Conservation (phyloP, 352 stramenopile genomes). For the Phytophthora boehmeriae region DNA sequence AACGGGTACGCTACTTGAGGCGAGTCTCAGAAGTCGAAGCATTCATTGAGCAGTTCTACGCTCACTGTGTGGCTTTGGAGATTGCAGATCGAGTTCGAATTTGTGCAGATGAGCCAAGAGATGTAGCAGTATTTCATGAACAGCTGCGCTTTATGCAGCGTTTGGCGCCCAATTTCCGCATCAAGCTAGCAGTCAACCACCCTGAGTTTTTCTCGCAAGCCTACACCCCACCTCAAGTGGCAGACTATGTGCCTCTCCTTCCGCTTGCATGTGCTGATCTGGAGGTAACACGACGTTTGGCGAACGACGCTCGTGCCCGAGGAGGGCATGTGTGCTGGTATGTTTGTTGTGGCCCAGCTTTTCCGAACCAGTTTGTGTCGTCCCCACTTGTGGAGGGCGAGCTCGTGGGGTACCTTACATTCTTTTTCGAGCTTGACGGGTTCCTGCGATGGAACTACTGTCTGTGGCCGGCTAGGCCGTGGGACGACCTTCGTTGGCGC, state of each 20-base stretch:
- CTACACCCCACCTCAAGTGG: constrained; percentile 65
- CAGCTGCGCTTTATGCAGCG: constrained; percentile 72
- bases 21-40: constrained; percentile 59
- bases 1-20: constrained; percentile 64
- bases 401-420: constrained; percentile 77
- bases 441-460: constrained; percentile 88
- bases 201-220: constrained; percentile 64
- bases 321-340: constrained; percentile 79
- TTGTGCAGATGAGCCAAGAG: constrained; percentile 72
- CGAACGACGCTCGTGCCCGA: constrained; percentile 56
- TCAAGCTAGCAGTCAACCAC: constrained; percentile 82
- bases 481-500: constrained; percentile 69
- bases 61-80: constrained; percentile 58
- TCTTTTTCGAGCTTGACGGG: constrained; percentile 79
- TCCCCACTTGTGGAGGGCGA: constrained; percentile 76
- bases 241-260: constrained; percentile 75
- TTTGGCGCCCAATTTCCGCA: constrained; percentile 63
- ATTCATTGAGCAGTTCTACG: constrained; percentile 72
- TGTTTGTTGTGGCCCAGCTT: constrained; percentile 73
- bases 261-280: constrained; percentile 71
- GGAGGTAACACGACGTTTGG: constrained; percentile 57
- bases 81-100: constrained; percentile 71
- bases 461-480: constrained; percentile 65
- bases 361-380: constrained; percentile 82
- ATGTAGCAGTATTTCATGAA: constrained; percentile 60